Evolutionary conservation across 1,284 basidiomycete species (phyloP).

Genomic region (Microbotryomycetes sp.): DNA sequence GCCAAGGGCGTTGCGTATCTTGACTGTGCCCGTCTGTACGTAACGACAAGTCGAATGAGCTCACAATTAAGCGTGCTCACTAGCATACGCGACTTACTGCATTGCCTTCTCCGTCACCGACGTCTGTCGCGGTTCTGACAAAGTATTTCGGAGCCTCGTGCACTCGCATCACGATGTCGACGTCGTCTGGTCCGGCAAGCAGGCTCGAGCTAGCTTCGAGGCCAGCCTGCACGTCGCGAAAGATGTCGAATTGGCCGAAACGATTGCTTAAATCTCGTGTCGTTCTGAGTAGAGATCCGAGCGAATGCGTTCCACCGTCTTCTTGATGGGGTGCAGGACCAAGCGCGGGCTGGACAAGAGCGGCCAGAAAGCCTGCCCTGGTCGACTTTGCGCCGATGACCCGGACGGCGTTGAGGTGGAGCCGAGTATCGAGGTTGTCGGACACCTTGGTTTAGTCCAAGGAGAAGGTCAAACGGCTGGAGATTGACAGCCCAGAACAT

Average conservation of each 20-base stretch:
- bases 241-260: conserved; percentile 65
- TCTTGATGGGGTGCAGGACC: conserved; percentile 12
- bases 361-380: conserved; percentile 68
- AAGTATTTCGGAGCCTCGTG: conserved; percentile 71
- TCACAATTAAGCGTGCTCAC: conserved; percentile 3
- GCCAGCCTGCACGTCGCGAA: conserved; percentile 60
- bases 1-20: conserved; percentile 80
- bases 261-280: conserved; percentile 59
- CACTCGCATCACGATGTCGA: conserved; percentile 77
- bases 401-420: conserved; percentile 65
- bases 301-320: conserved; percentile 40
- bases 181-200: conserved; percentile 57
- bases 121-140: conserved; percentile 79
- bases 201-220: conserved; percentile 59
- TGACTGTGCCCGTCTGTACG: conserved; percentile 62
- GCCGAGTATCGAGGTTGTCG: conserved; percentile 53
- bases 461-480: background rate
- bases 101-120: conserved; percentile 88
- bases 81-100: conserved; percentile 54
- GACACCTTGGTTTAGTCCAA: no score
- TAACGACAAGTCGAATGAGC: no score
- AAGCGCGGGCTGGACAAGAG: conserved; percentile 57
- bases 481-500: background rate
- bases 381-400: conserved; percentile 69
- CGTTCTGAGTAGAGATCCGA: conserved; percentile 61